Evolutionary conservation across 371 early-diverging fungal species (phyloP).

Genomic region (Mucor sp.): DNA sequence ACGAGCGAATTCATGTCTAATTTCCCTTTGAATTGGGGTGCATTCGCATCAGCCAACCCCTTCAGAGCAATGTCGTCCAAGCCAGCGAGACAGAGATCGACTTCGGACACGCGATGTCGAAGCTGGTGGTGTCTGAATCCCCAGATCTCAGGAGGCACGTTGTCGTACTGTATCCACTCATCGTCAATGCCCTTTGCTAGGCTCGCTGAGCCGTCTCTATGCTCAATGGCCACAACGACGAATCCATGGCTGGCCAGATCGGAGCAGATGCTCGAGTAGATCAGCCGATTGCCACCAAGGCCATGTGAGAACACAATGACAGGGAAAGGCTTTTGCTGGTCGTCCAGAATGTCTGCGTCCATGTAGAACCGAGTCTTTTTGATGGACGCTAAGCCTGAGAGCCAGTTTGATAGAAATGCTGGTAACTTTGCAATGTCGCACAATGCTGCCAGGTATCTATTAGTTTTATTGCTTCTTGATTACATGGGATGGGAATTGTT

Average conservation of each 20-base stretch:
- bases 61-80: conserved; percentile 11
- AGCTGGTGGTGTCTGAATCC: conserved; percentile 43
- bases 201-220: conserved; percentile 53
- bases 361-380: conserved; percentile 16
- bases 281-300: conserved; percentile 47
- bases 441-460: conserved; percentile 2
- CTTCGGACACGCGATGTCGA: conserved; percentile 37
- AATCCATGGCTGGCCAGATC: conserved; percentile 55
- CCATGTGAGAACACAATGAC: conserved; percentile 47
- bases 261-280: conserved; percentile 50
- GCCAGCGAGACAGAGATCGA: conserved; percentile 21
- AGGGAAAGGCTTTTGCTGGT: conserved; percentile 19
- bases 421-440: conserved; percentile 16
- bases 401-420: conserved; percentile 19
- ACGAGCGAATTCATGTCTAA: conserved; percentile 44
- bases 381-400: conserved; percentile 12
- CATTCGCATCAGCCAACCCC: background rate
- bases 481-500: background rate
- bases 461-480: background rate
- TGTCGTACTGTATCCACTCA: conserved; percentile 20
- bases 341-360: conserved; percentile 7
- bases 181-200: conserved; percentile 16
- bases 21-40: conserved; percentile 25
- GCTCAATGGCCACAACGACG: conserved; percentile 58
- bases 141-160: conserved; percentile 21